These are phyloP conservation scores for Candida quercuum DNA, from an alignment of 805 yeast species.

Conservation along the genomic window DNA sequence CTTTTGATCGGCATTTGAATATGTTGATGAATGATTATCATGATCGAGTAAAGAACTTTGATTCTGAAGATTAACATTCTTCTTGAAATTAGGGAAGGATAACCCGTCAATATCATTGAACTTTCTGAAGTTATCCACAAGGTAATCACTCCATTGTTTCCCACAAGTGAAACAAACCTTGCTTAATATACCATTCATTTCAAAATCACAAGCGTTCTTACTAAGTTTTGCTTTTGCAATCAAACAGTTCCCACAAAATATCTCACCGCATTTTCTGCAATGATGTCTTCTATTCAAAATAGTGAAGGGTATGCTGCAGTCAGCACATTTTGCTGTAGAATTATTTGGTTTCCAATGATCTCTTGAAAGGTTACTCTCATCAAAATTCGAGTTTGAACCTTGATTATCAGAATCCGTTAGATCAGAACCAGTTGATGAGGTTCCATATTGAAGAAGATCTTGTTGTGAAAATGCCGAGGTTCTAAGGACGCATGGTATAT, in stretches of 20 bases:
- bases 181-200: conserved; percentile 50
- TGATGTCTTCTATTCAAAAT: conserved; percentile 66
- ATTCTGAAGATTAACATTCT: not conserved
- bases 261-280: conserved; percentile 69
- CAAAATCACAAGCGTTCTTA: conserved; percentile 31
- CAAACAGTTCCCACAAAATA: conserved; percentile 58
- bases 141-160: conserved; percentile 41
- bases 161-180: conserved; percentile 60
- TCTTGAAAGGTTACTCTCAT: conserved; percentile 25
- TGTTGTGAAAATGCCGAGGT: conserved; percentile 17
- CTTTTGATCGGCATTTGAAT: conserved; percentile 5
- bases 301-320: conserved; percentile 56
- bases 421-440: not conserved
- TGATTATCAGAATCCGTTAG: not conserved
- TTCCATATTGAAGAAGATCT: not conserved
- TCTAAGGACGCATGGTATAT: conserved; percentile 72
- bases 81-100: conserved; percentile 12
- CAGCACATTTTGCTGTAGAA: conserved; percentile 47
- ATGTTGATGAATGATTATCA: too few relatives aligned
- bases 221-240: conserved; percentile 43
- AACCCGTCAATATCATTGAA: conserved; percentile 13
- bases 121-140: conserved; percentile 17
- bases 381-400: not conserved
- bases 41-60: too few relatives aligned
- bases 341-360: conserved; percentile 65